These are phyloP conservation scores for Aureobasidium musti DNA, from an alignment of 2,329 filamentous ascomycete species.

Conservation along the genomic window DNA sequence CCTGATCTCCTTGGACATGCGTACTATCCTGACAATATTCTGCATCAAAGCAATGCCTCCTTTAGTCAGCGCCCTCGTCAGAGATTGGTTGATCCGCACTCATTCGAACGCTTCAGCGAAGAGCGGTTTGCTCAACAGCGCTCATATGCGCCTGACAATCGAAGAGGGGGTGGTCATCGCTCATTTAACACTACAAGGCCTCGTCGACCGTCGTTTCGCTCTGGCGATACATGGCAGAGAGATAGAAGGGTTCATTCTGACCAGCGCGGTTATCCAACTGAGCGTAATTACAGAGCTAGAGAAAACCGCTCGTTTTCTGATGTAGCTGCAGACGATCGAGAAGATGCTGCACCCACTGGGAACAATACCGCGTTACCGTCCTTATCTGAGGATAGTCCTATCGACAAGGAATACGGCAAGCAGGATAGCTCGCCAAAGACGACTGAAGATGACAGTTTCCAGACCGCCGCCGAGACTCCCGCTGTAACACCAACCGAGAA, in stretches of 20 bases:
- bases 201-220: conserved; percentile 7
- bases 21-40: background rate
- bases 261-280: background rate
- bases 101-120: background rate
- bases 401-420: background rate
- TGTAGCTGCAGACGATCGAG: background rate
- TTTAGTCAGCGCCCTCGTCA: background rate
- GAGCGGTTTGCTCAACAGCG: background rate
- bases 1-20: background rate
- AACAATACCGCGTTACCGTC: background rate
- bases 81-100: conserved; percentile 16
- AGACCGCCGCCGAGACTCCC: conserved; percentile 38
- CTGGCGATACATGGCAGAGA: background rate
- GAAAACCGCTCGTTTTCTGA: conserved; percentile 3
- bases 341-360: background rate
- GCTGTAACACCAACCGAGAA: background rate
- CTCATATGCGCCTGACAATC: background rate
- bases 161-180: background rate
- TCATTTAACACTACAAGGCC: background rate
- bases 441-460: conserved; percentile 40
- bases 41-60: conserved; percentile 1
- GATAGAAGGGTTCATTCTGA: conserved; percentile 16
- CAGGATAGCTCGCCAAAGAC: conserved; percentile 8
- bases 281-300: background rate
- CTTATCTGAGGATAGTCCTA: background rate